Evolutionary conservation across 1,139 yeast species (phyloP), one percentile per base, ranked within the genome.

Genomic region (Saccharomyces hybrid): DNA sequence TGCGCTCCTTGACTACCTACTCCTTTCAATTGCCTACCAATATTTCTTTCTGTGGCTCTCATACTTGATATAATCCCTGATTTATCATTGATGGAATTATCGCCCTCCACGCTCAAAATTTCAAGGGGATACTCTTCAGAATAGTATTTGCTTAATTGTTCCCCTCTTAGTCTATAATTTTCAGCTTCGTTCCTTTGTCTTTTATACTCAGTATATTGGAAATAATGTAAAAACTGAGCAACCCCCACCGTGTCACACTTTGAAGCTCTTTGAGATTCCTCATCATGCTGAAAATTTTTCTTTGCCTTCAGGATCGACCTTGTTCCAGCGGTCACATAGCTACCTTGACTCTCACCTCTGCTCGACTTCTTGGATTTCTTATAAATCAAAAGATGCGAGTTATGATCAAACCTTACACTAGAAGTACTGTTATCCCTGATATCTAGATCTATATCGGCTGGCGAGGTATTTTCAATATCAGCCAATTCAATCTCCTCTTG

Each of bases 181-280:
- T 57, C 55, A n/a, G 48, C 42, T 32, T 59, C 67, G 16, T 64
- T 65, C 29, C 53, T 44, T 26, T 58, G 55, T 16, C 60, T 58
- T 50, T 59, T 57, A 26, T 57, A 56, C 54, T 67, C 70, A 48
- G 61, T 61, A 12, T 58, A 52, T 29, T 60, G 59, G 42, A 67
- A 62, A 27, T 55, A 55, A 14, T 55, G 50, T 44, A 66, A 50
- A 48, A 66, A 65, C 4, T 61, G 54, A 14, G 57, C 54, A 1
- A 64, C 57, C 16, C 60, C 64, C 6, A 65, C 67, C 12, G 53
- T 54, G 44, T 67, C 70, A 49, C 69, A 67, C 26, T 54, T 53
- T 26, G 55, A 58, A 3, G 67, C 70, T 42, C 62, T 59, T 31
- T 50, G 53, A 9, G 52, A 59, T 51, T 66, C 69, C 16, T 60